Evolutionary conservation across 163 green algal genomes (phyloP), one percentile per base, ranked within the genome.

Genomic region (Scenedesmus sp.): DNA sequence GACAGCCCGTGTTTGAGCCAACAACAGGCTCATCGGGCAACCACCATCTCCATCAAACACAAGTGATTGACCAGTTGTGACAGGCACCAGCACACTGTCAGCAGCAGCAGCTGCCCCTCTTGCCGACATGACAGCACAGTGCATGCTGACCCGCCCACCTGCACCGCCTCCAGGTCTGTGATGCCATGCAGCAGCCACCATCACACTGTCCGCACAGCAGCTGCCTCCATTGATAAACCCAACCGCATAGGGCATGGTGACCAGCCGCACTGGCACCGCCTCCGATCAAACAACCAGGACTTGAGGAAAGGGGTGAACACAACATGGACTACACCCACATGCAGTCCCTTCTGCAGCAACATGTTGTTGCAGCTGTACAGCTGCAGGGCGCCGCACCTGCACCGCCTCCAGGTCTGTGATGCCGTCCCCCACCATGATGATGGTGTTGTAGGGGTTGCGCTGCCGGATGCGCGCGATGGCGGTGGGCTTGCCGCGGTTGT

Each of bases 351-450:
- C 20, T 46, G 79, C 55, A 59, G 81, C 81, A 59, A 60, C 34
- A 46, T 46, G 34, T 46, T 46, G 34, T 46, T 46, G 34, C 34
- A 46, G 34, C 34, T n/a, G 8, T 55, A 26, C 6, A 4, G 52
- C 56, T 52, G 4, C n/a, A 15, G 10, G 15, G 26, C n/a, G 13
- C 1, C 9, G 6, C 84, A 93, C 89, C 91, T 94, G 92, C 83
- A 97, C 96, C 3, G 96, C 96, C 93, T 98, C 96, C 66, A 97
- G 92, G 87, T 98, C 96, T 0, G 96, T 98, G 93, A 98, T 98
- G 86, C 96, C 96, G 86, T 97, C 95, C 34, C 96, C 96, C 20
- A 98, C 95, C 96, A 98, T 98, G 86, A 98, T 94, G 18, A 98
- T 90, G 20, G 92, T 97, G 87, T 97, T 96, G 93, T 98, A 97